Percentiles rank a stretch among this genome's conserved stretches.
These are phyloP conservation scores for Paracorniculantispora psalliotae DNA, from an alignment of 2,329 filamentous ascomycete genomes.

Conservation along the genomic window DNA sequence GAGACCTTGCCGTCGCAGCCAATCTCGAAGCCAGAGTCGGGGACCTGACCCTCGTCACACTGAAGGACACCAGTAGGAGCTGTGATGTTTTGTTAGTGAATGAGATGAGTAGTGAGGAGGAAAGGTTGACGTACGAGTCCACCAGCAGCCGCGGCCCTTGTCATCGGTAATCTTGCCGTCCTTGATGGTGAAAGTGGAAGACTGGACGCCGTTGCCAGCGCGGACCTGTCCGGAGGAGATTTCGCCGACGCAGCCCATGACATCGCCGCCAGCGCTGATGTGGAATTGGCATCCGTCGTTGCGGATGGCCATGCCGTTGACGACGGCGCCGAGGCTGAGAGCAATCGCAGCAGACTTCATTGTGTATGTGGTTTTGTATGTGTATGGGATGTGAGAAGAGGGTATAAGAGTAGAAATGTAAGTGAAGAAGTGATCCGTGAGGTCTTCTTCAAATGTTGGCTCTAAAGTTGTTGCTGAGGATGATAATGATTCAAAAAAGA, in stretches of 20 bases:
- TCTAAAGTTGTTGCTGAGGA: neutral
- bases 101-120: neutral
- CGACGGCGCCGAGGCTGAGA: constrained; percentile 16
- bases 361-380: neutral
- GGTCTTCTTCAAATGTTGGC: neutral
- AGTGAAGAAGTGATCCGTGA: neutral
- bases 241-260: constrained; percentile 53
- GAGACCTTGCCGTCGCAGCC: constrained; percentile 46
- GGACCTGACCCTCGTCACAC: constrained; percentile 50
- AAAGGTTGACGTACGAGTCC: constrained; percentile 46
- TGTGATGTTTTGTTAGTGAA: constrained; percentile 19
- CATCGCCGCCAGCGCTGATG: constrained; percentile 43
- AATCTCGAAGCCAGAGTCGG: constrained; percentile 52
- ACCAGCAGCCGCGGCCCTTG: constrained; percentile 55
- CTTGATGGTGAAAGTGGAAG: constrained; percentile 51
- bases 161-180: constrained; percentile 51
- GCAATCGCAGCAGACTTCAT: constrained; percentile 16
- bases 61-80: constrained; percentile 55
- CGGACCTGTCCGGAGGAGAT: constrained; percentile 54
- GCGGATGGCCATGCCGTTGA: constrained; percentile 17
- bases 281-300: constrained; percentile 37
- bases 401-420: neutral
- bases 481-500: too few relatives aligned
- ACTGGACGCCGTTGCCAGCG: constrained; percentile 42
- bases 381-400: neutral